Conservation (phyloP, 129 eudicot species). For the Pulicaria dysenterica region DNA sequence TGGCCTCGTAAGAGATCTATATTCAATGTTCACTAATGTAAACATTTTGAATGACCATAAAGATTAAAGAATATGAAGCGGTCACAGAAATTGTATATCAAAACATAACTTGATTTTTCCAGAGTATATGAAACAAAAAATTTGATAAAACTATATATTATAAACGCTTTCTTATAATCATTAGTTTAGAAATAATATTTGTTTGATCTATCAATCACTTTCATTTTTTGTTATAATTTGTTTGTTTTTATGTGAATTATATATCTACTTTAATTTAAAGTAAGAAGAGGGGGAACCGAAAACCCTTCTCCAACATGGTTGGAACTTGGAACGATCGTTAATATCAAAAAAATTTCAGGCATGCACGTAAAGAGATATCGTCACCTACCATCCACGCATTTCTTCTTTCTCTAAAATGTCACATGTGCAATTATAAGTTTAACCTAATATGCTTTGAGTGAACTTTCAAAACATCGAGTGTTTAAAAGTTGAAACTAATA, state of each 20-base stretch:
- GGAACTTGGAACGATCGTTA: neutral
- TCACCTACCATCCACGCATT: conserved; percentile 21
- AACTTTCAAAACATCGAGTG: conserved; percentile 4
- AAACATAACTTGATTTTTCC: too few species aligned
- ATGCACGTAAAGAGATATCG: conserved; percentile 18
- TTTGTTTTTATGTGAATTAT: neutral
- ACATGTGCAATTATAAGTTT: conserved; percentile 22
- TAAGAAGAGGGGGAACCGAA: neutral
- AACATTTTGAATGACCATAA: too few species aligned
- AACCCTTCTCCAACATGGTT: conserved; percentile 15
- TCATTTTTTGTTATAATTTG: neutral
- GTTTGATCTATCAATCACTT: neutral
- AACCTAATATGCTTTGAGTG: conserved; percentile 13
- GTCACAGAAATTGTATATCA: too few species aligned
- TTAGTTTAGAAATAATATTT: too few species aligned
- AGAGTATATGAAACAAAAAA: too few species aligned
- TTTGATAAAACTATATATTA: too few species aligned
- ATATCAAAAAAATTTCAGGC: neutral
- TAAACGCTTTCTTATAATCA: too few species aligned
- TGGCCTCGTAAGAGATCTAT: too few species aligned
- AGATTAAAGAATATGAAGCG: too few species aligned
- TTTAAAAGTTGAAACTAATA: neutral
- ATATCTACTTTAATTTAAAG: neutral
- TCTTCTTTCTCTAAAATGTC: conserved; percentile 22
- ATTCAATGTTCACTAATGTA: too few species aligned